Conservation (phyloP, 345 rosid genomes). For the Salix brachista region DNA sequence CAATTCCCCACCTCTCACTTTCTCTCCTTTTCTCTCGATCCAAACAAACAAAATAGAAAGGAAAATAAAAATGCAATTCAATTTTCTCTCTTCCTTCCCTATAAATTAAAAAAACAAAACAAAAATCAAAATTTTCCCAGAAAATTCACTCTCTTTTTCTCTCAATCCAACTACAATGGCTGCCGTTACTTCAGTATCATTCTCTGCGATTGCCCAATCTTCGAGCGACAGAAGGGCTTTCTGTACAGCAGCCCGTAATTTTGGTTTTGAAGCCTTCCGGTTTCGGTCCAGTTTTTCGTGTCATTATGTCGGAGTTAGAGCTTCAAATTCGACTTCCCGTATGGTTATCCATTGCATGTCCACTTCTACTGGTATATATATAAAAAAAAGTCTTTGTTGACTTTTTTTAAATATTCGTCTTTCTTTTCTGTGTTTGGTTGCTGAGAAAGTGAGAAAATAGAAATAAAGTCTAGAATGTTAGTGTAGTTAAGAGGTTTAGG, state of each 20-base stretch:
- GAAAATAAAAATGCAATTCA: background rate
- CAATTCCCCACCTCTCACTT: conserved; percentile 13
- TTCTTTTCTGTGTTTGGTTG: background rate
- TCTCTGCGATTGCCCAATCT: conserved; percentile 55
- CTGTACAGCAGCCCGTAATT: background rate
- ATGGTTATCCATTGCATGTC: conserved; percentile 63
- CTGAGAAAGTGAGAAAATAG: background rate
- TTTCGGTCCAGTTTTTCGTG: conserved; percentile 37
- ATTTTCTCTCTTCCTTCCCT: background rate
- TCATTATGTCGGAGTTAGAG: conserved; percentile 28
- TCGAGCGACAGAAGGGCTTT: conserved; percentile 30
- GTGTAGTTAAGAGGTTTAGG: background rate
- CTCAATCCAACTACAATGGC: background rate
- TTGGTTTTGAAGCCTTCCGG: conserved; percentile 18
- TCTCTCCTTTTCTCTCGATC: conserved; percentile 24
- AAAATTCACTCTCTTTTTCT: background rate
- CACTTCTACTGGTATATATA: conserved; percentile 37
- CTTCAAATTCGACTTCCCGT: conserved; percentile 44
- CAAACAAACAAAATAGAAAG: background rate
- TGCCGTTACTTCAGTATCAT: conserved; percentile 48
- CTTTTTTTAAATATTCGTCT: background rate
- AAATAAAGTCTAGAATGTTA: background rate
- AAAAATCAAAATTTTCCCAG: background rate
- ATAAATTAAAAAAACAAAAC: background rate
- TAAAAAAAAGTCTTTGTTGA: conserved; percentile 2